Evolutionary conservation across 441 rosid species (phyloP), one percentile per base, ranked within the genome.

Genomic region (Biscutella auriculata): DNA sequence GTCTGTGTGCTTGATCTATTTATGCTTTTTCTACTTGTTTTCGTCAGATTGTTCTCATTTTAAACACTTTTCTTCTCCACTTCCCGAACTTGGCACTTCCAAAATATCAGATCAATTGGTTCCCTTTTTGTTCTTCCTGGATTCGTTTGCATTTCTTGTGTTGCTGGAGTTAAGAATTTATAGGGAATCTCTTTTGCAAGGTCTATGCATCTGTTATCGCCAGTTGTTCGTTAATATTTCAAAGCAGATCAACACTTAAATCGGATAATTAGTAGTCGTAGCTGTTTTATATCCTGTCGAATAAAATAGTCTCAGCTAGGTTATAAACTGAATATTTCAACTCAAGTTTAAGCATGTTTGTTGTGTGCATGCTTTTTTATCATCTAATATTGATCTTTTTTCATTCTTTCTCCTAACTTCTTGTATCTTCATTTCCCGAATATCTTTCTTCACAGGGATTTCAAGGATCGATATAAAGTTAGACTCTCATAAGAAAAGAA

Each of bases 401-500:
- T 3, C 16, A 13, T 33, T 40, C 15, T n/a, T 50, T 25, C 50
- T 46, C 27, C 9, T 13, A 34, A 39, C 13, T 6, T 65, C 13
- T 35, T 29, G 44, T 27, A 11, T 57, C 16, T 34, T 25, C 36
- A 42, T 42, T 32, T 62, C 3, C 27, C 43, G 14, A 23, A 17
- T 1, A 45, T 34, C 16, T 40, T 51, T 59, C 53, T 53, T 68
- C 28, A 53, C 80, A 84, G 92, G 70, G 64, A 73, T 70, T 37
- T 33, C 65, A 55, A 65, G 63, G 35, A 39, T 55, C 62, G 66
- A 51, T 13, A 47, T 35, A 17, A 58, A 69, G 45, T 66, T 37
- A 5, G 77, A 71, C 50, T 60, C 70, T 2, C 66, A 26, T 51
- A 80, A 87, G 76, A 85, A 73, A 76, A 70, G 87, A 67, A 82